Conservation (phyloP, 768 basidiomycete genomes). For the Inosperma sp. region DNA sequence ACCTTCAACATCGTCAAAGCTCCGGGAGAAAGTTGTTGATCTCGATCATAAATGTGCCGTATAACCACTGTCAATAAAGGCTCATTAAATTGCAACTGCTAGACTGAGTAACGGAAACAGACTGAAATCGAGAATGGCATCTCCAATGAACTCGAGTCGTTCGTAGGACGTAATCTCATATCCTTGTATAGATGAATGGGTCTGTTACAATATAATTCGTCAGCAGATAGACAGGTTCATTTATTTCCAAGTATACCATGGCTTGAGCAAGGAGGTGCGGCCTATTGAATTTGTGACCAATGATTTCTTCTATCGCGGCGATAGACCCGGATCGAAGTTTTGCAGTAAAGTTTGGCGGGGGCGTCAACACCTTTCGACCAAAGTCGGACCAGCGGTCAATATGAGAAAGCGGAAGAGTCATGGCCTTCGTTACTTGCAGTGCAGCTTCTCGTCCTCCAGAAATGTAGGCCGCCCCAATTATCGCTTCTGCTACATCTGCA, state of each 20-base stretch:
- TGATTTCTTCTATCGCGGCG: slow-evolving; percentile 55
- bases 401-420: slow-evolving; percentile 60
- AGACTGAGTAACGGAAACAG: slow-evolving; percentile 24
- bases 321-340: slow-evolving; percentile 46
- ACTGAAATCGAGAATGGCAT: slow-evolving; percentile 83
- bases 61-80: slow-evolving; percentile 54
- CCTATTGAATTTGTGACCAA: slow-evolving; percentile 57
- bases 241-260: slow-evolving; percentile 45
- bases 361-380: slow-evolving; percentile 41
- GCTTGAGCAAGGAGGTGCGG: slow-evolving; percentile 68
- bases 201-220: slow-evolving; percentile 41
- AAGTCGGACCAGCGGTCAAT: slow-evolving; percentile 75
- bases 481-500: slow-evolving; percentile 82
- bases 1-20: slow-evolving; percentile 79
- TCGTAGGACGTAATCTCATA: slow-evolving; percentile 61
- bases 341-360: slow-evolving; percentile 40
- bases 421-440: slow-evolving; percentile 55
- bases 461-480: slow-evolving; percentile 78
- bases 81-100: slow-evolving; percentile 9
- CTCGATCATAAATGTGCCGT: slow-evolving; percentile 59
- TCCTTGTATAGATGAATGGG: slow-evolving; percentile 58
- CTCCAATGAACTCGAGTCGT: slow-evolving; percentile 80
- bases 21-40: slow-evolving; percentile 65
- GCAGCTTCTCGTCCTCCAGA: slow-evolving; percentile 67
- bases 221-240: neutral